Evolutionary conservation across 129 eudicot genomes (phyloP).

Genomic region (Chrysanthemum makinoi): DNA sequence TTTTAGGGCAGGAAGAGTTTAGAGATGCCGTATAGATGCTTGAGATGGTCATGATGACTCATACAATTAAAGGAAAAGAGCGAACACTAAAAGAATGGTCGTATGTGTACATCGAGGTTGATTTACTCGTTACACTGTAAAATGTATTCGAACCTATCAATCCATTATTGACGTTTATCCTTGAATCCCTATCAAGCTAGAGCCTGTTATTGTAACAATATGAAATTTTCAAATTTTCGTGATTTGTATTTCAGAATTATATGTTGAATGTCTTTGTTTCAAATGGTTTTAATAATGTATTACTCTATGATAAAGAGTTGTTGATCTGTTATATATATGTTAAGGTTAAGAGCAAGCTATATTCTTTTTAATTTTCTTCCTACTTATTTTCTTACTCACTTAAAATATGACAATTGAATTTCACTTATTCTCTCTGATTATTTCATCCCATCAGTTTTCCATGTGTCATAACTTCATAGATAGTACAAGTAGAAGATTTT

Average conservation of each 20-base stretch:
- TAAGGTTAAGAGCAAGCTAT: no score
- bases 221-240: no score
- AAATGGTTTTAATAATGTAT: background rate
- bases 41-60: constrained; percentile 72
- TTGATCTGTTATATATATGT: no score
- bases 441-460: no score
- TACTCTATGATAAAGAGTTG: no score
- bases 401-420: no score
- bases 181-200: background rate
- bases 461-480: no score
- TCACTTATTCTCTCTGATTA: no score
- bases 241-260: no score
- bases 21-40: constrained; percentile 46
- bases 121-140: constrained; percentile 38
- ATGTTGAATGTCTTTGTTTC: background rate
- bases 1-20: constrained; percentile 29
- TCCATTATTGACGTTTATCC: constrained; percentile 62
- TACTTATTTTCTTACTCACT: no score
- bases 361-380: no score
- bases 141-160: constrained; percentile 34
- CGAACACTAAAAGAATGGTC: constrained; percentile 50
- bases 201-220: background rate
- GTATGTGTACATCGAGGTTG: constrained; percentile 37
- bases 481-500: no score
- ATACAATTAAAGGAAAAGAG: constrained; percentile 53